Base-by-base conservation (phyloP, 768 basidiomycete species). In the Kwoniella sp. region DNA sequence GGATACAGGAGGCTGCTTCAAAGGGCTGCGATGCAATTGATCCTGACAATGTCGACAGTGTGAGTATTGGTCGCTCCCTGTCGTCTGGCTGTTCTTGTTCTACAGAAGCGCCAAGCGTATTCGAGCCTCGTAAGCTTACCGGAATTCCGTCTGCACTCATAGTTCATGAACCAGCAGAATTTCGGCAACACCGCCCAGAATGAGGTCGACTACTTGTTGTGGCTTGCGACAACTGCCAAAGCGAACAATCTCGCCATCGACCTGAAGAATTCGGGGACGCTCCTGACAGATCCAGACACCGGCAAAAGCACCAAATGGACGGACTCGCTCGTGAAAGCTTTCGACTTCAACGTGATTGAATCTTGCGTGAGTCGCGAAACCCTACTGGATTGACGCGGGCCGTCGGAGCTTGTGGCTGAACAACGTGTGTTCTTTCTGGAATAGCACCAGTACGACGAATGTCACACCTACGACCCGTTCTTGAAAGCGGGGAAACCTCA, bases 1-100 rank as follows among this genome's bases (percentile, higher is more conserved):
- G 74, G 15, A 75, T 71, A 38, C 31, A 59, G 26, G 58, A 53
- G n/a, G 65, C 64, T 26, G 50, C 48, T 17, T 59, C 31, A 1
- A 73, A 73, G 55, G 74, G 72, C 13, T 75, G 74, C 60, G 72
- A 73, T 48, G 72, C 63, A 13, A 61, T 75, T 13, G 74, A 75
- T 55, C 72, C 72, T 23, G 74, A 75, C 55, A 73, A 73, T 62
- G 74, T 75, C 4, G 74, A 75, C 25, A 60, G 50, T 30, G 74
- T 73, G 60, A 58, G 74, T 71, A 12, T 13, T n/a, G 9, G 22
- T 37, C n/a, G n/a, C n/a, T n/a, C n/a, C n/a, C n/a, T 2, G 2
- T 15, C n/a, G 29, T 17, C 38, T 30, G 8, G 29, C n/a, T 54
- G 37, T 12, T 13, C 38, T 23, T 20, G n/a, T 28, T 56, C 34